A percentile compares a stretch with the other conserved stretches of the same genome.
phyloP scores from a whole-genome alignment of 2,329 filamentous ascomycete species.

The Moelleriella libera region DNA sequence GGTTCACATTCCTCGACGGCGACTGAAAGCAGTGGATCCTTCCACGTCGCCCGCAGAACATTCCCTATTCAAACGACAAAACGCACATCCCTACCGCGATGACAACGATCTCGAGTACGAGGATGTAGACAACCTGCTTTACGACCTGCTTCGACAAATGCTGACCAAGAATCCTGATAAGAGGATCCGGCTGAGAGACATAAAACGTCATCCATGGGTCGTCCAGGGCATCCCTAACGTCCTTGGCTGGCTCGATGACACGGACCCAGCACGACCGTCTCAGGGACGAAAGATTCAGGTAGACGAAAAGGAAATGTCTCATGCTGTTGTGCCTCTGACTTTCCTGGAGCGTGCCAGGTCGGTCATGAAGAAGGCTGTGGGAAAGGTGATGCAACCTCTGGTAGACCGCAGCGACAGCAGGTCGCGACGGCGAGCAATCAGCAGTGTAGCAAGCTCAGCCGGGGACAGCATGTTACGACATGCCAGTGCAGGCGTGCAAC shows the following conservation, averaged over 20 bases:
- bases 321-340: conserved; percentile 78
- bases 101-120: conserved; percentile 76
- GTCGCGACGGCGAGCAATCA: conserved; percentile 40
- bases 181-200: conserved; percentile 78
- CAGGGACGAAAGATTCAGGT: conserved; percentile 82
- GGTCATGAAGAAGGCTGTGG: conserved; percentile 54
- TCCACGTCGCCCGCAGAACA: conserved; percentile 39
- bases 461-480: conserved; percentile 35
- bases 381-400: conserved; percentile 48
- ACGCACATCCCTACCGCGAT: conserved; percentile 54
- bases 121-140: conserved; percentile 64
- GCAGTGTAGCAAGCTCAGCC: conserved; percentile 50
- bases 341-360: conserved; percentile 76
- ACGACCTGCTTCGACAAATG: conserved; percentile 66
- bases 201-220: conserved; percentile 91
- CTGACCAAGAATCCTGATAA: conserved; percentile 80
- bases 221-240: conserved; percentile 63
- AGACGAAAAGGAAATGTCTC: conserved; percentile 77
- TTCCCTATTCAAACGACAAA: conserved; percentile 42
- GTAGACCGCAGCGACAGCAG: conserved; percentile 41
- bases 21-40: conserved; percentile 62
- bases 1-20: conserved; percentile 72
- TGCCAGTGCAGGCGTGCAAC: conserved; percentile 35
- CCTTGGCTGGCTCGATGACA: conserved; percentile 80
- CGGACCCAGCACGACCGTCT: conserved; percentile 66